These are phyloP conservation scores for Microstroma glucosiphilum DNA, from an alignment of 1,284 basidiomycete genomes.

Conservation along the genomic window DNA sequence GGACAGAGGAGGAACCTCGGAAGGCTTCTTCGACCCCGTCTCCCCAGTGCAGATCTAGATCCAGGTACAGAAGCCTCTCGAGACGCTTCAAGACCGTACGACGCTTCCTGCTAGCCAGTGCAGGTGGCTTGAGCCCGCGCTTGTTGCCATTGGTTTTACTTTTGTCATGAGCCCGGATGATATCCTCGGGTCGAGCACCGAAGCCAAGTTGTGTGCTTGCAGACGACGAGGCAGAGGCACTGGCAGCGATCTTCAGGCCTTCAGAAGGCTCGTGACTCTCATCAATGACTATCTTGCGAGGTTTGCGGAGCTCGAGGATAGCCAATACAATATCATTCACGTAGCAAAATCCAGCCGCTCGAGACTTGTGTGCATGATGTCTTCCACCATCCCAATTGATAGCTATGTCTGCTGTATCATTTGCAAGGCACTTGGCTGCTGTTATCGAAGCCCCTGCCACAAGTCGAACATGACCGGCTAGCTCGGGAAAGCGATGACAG, in stretches of 20 bases:
- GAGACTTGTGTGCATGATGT: constrained; percentile 4
- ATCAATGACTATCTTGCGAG: constrained; percentile 3
- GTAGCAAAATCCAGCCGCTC: constrained; percentile 72
- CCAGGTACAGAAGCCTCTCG: constrained; percentile 61
- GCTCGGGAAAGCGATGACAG: constrained; percentile 2
- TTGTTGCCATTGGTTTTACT: background rate
- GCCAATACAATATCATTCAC: constrained; percentile 81
- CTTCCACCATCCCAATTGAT: background rate
- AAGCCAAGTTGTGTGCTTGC: no score
- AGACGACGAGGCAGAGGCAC: background rate
- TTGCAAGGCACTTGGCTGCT: background rate
- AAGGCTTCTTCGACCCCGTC: constrained; percentile 64
- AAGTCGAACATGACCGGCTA: background rate
- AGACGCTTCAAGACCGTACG: constrained; percentile 23
- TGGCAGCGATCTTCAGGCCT: background rate
- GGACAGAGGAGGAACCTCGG: constrained; percentile 59
- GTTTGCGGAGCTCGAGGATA: constrained; percentile 53
- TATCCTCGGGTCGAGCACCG: background rate
- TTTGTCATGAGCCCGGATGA: background rate
- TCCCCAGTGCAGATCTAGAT: constrained; percentile 84
- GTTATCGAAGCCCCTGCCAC: background rate
- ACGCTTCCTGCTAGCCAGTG: background rate
- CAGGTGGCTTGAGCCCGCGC: background rate
- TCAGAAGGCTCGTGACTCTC: background rate
- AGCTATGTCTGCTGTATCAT: background rate